Base-by-base conservation (phyloP, 2,329 filamentous ascomycete species). In the Simplicillium aogashimaense region DNA sequence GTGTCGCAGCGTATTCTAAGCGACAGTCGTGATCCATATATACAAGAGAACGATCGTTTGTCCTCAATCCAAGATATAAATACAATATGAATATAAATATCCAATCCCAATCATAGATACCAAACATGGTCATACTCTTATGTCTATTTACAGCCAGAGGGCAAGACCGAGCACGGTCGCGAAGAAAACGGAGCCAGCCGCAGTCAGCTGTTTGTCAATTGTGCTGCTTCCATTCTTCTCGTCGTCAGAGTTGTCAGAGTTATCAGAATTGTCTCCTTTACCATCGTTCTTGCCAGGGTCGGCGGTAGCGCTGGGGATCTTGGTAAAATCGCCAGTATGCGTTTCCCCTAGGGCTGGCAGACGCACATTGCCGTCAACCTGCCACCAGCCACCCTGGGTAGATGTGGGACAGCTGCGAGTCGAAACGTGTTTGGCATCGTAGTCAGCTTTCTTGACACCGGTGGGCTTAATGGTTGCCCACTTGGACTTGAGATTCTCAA, bases 371-470 rank as follows among this genome's bases (percentile, higher is more conserved):
- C 83, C 81, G 50, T 86, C 65, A 3, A 94, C 76, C 15, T 78
- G 67, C 87, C 87, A 95, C 88, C 87, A 95, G 28, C 76, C 75
- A 18, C 72, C 76, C 1, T 69, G 53, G 0, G 84, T 90, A 20
- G 76, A 81, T 1, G 70, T 64, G 7, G 87, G 87, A 59, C 87
- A 94, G 3, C 72, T 63, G 3, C 82, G 76, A 2, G 82, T 74
- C 1, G 76, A 77, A 12, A 80, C 66, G 9, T 69, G 65, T 2
- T 64, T 70, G 6, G 80, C 69, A 16, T 73, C 71, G 63, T 94
- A 94, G 20, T 74, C 72, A 2, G 75, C 71, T 38, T 71, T 72
- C 33, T 72, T 69, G 33, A 90, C 72, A 29, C 86, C 83, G 0
- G 76, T 76, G 0, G 87, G 86, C 7, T 66, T 74, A 39, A 86